phyloP scores from a whole-genome alignment of 768 basidiomycete species.

The Russula virescens region DNA sequence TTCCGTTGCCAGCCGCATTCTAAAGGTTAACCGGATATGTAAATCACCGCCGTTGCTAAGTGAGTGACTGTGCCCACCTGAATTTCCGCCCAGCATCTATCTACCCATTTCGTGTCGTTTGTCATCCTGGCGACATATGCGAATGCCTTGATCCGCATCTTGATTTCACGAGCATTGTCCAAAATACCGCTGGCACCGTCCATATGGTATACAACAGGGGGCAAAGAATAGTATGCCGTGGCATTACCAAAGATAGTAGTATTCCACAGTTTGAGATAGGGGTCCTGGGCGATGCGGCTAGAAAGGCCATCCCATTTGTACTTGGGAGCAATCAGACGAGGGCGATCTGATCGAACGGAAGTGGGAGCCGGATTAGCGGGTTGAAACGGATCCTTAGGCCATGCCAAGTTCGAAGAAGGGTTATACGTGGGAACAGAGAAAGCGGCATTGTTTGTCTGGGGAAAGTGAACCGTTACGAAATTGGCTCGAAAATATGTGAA shows the following conservation, averaged over 20 bases:
- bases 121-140: conserved; percentile 88
- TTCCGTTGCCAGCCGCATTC: conserved; percentile 73
- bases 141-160: conserved; percentile 88
- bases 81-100: conserved; percentile 79
- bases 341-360: conserved; percentile 67
- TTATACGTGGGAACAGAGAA: conserved; percentile 70
- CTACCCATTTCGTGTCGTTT: conserved; percentile 87
- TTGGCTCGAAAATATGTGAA: not conserved
- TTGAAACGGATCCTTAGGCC: conserved; percentile 77
- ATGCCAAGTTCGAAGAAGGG: conserved; percentile 48
- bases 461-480: not conserved
- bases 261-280: conserved; percentile 88
- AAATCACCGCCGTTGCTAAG: not conserved
- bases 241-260: conserved; percentile 87
- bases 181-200: conserved; percentile 90
- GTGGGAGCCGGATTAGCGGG: conserved; percentile 60
- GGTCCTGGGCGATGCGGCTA: conserved; percentile 68
- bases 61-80: conserved; percentile 45
- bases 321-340: conserved; percentile 83
- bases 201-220: conserved; percentile 62
- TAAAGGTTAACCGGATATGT: conserved; percentile 27
- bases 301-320: conserved; percentile 90
- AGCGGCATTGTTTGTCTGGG: conserved; percentile 67
- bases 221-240: conserved; percentile 54
- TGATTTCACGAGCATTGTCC: conserved; percentile 84